Base-by-base conservation (phyloP, 768 basidiomycete genomes). In the Pulveroboletus frians region DNA sequence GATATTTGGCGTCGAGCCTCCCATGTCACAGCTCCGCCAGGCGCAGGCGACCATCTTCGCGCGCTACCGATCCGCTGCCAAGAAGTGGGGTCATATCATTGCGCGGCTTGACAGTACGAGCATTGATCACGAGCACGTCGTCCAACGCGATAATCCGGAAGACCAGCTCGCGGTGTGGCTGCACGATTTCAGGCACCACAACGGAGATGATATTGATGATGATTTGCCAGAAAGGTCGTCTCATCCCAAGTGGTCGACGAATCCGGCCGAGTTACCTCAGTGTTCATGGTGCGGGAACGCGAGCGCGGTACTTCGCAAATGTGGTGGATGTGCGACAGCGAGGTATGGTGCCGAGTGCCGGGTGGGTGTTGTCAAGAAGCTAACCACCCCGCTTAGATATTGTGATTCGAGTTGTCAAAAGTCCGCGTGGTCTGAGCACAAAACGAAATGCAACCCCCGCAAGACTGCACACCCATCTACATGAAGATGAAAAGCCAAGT, bases 241-340 rank as follows among this genome's bases (percentile, higher is more conserved):
- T 11, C 73, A 76, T 43, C 72, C 76, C 11, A 74, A 70, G 56
- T 69, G 80, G 55, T 76, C 72, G 49, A 61, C 64, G 17, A 78
- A 81, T 39, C 66, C 68, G 17, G 76, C 81, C 8, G 71, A 64
- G 32, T 64, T 86, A 36, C 84, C 80, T 63, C 66, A 73, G 21
- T 86, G 84, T 56, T 80, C 81, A 21, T 80, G 76, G 47, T 85
- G 84, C 52, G 71, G 76, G 6, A 84, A 83, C 49, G 81, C 82
- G 6, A 83, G 78, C 43, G 80, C 79, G 0, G 71, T 72, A 7
- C 60, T 83, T 40, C 72, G 73, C 53, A 82, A 78, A 61, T 83
- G 81, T 52, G 60, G 65, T 5, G 69, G 73, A 2, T 78, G 76
- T 46, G 67, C 57, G 21, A 69, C 65, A 46, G 66, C 72, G 9